A percentile compares a stretch with the other conserved stretches of the same genome.
phyloP scores from a whole-genome alignment of 116 monocot species.

The Zostera marina region DNA sequence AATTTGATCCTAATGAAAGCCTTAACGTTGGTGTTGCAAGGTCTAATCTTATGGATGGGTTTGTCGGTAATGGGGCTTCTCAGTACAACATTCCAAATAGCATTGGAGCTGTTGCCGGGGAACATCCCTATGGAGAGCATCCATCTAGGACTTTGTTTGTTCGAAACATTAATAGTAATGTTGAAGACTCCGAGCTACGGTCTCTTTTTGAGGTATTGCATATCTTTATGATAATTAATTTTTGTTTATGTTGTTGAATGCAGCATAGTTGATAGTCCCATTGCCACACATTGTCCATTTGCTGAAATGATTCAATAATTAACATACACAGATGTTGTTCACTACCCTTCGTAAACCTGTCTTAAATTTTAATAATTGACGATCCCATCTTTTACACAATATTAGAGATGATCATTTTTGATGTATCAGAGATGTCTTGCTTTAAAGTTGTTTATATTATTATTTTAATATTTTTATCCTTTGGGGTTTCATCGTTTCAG shows the following conservation, averaged over 20 bases:
- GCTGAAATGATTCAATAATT: too few species aligned
- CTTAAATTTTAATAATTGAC: too few species aligned
- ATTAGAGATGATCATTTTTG: too few species aligned
- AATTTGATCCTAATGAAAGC: conserved; percentile 48
- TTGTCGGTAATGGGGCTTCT: conserved; percentile 30
- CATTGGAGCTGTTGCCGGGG: conserved; percentile 53
- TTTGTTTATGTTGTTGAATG: not conserved
- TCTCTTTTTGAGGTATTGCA: conserved; percentile 69
- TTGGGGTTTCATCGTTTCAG: too few species aligned
- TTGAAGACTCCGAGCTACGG: conserved; percentile 80
- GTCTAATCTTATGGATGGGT: conserved; percentile 35
- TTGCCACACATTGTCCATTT: too few species aligned
- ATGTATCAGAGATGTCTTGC: too few species aligned
- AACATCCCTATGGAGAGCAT: conserved; percentile 96
- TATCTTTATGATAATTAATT: not conserved
- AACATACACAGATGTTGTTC: too few species aligned
- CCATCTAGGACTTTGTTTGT: conserved; percentile 98
- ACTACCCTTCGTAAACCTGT: too few species aligned
- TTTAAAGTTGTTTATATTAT: too few species aligned
- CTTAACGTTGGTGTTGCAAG: conserved; percentile 44
- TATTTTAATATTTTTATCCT: too few species aligned
- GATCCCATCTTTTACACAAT: too few species aligned
- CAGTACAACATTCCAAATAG: conserved; percentile 44
- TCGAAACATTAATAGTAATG: conserved; percentile 94
- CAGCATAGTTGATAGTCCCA: not conserved